A percentile compares a stretch with the other conserved stretches of the same genome.
Conservation (phyloP, 805 yeast species). For the Lachancea kluyveri region DNA sequence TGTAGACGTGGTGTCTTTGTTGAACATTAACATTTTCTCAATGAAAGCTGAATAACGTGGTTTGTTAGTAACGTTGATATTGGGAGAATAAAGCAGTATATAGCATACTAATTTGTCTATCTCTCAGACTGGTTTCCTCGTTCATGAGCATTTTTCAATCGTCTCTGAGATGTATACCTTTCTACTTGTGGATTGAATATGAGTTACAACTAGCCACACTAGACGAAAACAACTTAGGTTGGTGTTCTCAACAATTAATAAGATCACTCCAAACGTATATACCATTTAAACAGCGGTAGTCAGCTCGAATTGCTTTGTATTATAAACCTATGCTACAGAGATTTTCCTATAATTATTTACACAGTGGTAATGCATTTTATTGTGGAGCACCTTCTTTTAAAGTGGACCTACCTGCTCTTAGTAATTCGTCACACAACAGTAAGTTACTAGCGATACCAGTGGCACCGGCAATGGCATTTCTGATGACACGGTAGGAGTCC, state of each 20-base stretch:
- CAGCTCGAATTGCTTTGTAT: no score
- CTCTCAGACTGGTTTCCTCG: slow-evolving; percentile 31
- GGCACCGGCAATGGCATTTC: slow-evolving; percentile 89
- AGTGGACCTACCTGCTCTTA: slow-evolving; percentile 94
- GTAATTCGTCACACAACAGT: slow-evolving; percentile 88
- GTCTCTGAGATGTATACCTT: slow-evolving; percentile 1
- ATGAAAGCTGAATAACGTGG: slow-evolving; percentile 28
- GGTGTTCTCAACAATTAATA: no score
- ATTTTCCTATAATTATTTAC: no score
- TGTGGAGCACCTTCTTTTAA: slow-evolving; percentile 54
- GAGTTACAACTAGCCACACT: no score
- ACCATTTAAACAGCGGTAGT: no score
- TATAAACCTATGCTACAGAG: no score
- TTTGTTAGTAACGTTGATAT: not conserved
- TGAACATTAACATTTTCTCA: slow-evolving; percentile 81
- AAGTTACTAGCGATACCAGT: slow-evolving; percentile 91
- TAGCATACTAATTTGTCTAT: slow-evolving; percentile 36
- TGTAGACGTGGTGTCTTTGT: slow-evolving; percentile 48
- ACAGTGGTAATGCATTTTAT: no score
- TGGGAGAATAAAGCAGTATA: not conserved
- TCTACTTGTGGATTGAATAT: no score
- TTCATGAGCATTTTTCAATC: slow-evolving; percentile 13
- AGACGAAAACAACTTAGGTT: no score
- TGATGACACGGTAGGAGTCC: slow-evolving; percentile 91
- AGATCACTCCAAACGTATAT: no score